Evolutionary conservation across 75 land plant species (phyloP).

Genomic region (Sequoia sempervirens): DNA sequence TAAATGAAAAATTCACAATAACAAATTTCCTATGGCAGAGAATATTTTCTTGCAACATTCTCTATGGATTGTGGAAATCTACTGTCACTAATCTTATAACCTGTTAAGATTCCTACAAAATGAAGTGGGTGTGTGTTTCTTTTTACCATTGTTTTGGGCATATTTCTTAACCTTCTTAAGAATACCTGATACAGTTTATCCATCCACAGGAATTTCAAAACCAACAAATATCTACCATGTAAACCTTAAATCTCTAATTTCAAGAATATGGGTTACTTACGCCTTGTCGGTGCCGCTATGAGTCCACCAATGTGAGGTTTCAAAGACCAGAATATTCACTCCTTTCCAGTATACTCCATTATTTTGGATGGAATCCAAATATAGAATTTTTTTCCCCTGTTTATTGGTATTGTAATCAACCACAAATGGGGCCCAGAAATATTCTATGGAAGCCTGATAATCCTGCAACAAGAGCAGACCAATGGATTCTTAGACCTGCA

Average conservation of each 20-base stretch:
- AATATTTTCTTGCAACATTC: too few relatives aligned
- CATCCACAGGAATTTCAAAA: neutral
- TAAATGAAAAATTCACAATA: neutral
- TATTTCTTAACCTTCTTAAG: too few relatives aligned
- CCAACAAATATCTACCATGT: neutral
- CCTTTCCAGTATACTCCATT: conserved; percentile 56
- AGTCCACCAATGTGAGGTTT: conserved; percentile 88
- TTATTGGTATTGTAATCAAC: conserved; percentile 44
- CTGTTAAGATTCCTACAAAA: neutral
- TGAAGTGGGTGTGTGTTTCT: neutral
- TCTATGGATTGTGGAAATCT: too few relatives aligned
- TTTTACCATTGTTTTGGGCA: too few relatives aligned
- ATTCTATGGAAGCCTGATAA: conserved; percentile 68
- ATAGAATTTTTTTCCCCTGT: conserved; percentile 23
- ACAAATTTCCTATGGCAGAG: neutral
- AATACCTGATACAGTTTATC: too few relatives aligned
- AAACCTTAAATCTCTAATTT: neutral
- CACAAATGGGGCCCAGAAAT: conserved; percentile 70
- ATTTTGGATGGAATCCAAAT: conserved; percentile 44
- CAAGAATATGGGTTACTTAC: neutral
- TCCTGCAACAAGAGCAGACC: conserved; percentile 6
- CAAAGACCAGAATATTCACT: conserved; percentile 59
- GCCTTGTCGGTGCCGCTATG: neutral
- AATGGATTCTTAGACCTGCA: neutral
- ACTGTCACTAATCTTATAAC: too few relatives aligned